Base-by-base conservation (phyloP, 805 yeast genomes). In the Nakazawaea populi region DNA sequence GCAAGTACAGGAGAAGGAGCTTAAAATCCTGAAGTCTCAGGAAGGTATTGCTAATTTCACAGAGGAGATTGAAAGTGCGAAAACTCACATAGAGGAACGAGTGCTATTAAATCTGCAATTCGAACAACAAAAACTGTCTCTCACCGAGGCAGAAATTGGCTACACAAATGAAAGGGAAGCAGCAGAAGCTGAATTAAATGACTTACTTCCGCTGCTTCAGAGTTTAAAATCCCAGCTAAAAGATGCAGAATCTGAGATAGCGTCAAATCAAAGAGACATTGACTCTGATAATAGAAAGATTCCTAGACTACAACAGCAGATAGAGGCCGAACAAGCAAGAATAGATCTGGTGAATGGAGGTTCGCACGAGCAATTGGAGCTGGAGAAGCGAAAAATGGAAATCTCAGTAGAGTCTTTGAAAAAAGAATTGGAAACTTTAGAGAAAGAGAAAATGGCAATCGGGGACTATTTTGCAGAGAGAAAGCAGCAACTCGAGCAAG, bases 331-430 rank as follows among this genome's bases (percentile, higher is more conserved):
- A 54, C 71, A 67, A 54, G 57, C 58, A 35, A 64, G 71, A 55
- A 63, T 77, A 12, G 74, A 72, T 35, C 64, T 61, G 10, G 61
- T 69, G 6, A 68, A 69, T 49, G 82, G 80, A 12, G 79, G 76
- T 1, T 67, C 73, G 5, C 71, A 68, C 45, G 74, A 72, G 30
- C 59, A 54, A 11, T 55, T 73, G 36, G 53, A 58, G 54, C 58
- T 11, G 47, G 55, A 47, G 55, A 54, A 42, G 54, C 52, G 10
- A 49, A 48, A 31, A n/a, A 5, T 37, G 37, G 61, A 57, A 39
- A 53, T 49, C 10, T 56, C 59, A 37, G 48, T 57, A 28, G 45
- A 35, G 6, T 55, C 56, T 37, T 42, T 65, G 31, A 52, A 57
- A 18, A 30, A 29, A 8, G 24, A 38, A 9, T 6, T 38, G n/a